phyloP scores from a whole-genome alignment of 2,329 filamentous ascomycete species.

The Dryadomyces quercus-mongolicae region DNA sequence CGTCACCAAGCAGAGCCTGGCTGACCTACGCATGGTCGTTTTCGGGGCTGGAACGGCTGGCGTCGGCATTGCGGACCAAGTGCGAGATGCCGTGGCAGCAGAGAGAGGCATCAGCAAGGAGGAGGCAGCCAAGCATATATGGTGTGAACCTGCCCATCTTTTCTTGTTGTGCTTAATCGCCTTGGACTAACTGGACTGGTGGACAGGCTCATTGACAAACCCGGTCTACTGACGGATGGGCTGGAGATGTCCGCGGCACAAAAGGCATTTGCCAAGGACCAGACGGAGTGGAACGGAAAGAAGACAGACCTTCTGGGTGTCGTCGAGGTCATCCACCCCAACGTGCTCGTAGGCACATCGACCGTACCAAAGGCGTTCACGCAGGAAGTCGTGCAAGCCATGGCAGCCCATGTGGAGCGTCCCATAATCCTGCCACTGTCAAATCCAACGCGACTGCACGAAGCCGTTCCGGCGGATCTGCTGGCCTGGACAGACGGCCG shows the following conservation, averaged over 20 bases:
- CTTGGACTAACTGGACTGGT: neutral
- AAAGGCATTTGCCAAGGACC: conserved; percentile 50
- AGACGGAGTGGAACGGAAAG: conserved; percentile 48
- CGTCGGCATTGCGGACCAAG: conserved; percentile 75
- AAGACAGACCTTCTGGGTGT: conserved; percentile 51
- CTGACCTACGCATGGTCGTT: conserved; percentile 58
- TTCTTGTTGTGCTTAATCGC: neutral
- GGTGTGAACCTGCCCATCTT: conserved; percentile 28
- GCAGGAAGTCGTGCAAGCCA: conserved; percentile 58
- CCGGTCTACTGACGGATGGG: conserved; percentile 57
- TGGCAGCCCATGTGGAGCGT: conserved; percentile 59
- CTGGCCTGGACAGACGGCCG: conserved; percentile 67
- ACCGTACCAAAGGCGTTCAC: conserved; percentile 69
- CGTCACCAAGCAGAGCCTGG: conserved; percentile 52
- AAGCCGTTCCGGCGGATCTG: conserved; percentile 66
- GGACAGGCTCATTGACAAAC: conserved; percentile 65
- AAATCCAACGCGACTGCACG: conserved; percentile 75
- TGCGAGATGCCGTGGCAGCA: conserved; percentile 64
- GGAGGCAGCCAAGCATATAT: conserved; percentile 73
- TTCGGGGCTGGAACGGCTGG: conserved; percentile 77
- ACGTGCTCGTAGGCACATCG: conserved; percentile 74
- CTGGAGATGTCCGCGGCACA: conserved; percentile 49
- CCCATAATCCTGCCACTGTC: conserved; percentile 75
- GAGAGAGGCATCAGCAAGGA: conserved; percentile 54
- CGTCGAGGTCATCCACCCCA: conserved; percentile 59